Percentiles rank a stretch among this genome's conserved stretches.
These are phyloP conservation scores for Saturnispora dispora DNA, from an alignment of 805 yeast genomes.

Conservation along the genomic window DNA sequence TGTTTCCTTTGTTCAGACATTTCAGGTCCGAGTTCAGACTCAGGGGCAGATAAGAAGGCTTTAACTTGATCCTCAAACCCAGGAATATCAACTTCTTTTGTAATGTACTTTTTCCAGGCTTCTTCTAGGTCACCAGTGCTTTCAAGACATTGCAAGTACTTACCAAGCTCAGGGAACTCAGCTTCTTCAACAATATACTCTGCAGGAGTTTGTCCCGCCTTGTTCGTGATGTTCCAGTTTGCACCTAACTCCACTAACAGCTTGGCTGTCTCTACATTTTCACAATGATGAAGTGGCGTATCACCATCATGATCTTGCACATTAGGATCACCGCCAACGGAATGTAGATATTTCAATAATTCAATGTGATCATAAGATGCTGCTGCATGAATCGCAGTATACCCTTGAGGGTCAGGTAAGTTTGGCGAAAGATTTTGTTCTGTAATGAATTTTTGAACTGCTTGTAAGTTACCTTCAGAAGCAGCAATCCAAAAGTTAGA, in stretches of 20 bases:
- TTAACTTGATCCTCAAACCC: conserved; percentile 40
- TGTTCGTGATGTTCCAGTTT: conserved; percentile 52
- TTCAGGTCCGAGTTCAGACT: conserved; percentile 29
- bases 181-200: conserved; percentile 75
- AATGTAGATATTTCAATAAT: conserved; percentile 47
- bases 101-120: background rate
- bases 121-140: background rate
- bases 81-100: conserved; percentile 19
- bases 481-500: conserved; percentile 90
- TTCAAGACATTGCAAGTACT: conserved; percentile 36
- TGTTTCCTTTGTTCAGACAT: conserved; percentile 51
- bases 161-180: conserved; percentile 71
- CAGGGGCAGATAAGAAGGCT: conserved; percentile 40
- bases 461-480: conserved; percentile 62
- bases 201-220: conserved; percentile 67
- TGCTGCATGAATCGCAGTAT: conserved; percentile 96
- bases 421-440: conserved; percentile 52
- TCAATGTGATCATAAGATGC: conserved; percentile 83
- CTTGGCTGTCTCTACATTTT: conserved; percentile 57
- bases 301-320: conserved; percentile 86
- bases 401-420: conserved; percentile 83
- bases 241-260: conserved; percentile 59
- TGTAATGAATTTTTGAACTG: conserved; percentile 49
- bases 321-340: conserved; percentile 69
- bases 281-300: conserved; percentile 89